These are phyloP conservation scores for Sisymbrium irio DNA, from an alignment of 345 rosid species.

Conservation along the genomic window DNA sequence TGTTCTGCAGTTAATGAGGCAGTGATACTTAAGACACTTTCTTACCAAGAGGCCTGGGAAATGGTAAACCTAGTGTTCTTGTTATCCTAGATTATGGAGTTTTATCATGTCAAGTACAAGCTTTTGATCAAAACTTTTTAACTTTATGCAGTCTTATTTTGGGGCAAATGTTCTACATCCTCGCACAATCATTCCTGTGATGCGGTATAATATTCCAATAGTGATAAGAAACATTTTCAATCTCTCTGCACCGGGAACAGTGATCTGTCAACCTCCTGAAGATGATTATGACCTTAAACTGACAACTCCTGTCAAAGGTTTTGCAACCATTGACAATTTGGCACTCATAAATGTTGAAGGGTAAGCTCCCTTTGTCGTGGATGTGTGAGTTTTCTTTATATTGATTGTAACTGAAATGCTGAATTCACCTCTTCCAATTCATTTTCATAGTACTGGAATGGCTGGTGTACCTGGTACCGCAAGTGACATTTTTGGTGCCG, in stretches of 20 bases:
- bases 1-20: constrained; percentile 89
- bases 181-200: constrained; percentile 96
- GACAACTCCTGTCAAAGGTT: constrained; percentile 80
- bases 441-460: constrained; percentile 83
- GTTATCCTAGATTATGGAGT: constrained; percentile 16
- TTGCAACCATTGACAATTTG: constrained; percentile 96
- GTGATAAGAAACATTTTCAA: constrained; percentile 90
- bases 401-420: background rate
- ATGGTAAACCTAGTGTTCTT: constrained; percentile 67
- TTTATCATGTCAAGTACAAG: constrained; percentile 1
- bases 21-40: constrained; percentile 72
- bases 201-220: constrained; percentile 89
- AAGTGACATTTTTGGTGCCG: constrained; percentile 85
- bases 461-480: constrained; percentile 99
- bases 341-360: constrained; percentile 99
- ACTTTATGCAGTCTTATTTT: constrained; percentile 88
- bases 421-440: background rate
- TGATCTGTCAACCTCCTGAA: constrained; percentile 62
- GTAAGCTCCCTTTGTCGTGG: constrained; percentile 38
- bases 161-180: constrained; percentile 99
- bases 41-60: constrained; percentile 99
- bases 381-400: background rate
- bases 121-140: constrained; percentile 24
- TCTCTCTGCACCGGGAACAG: constrained; percentile 87
- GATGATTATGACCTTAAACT: constrained; percentile 44